These are phyloP conservation scores for Nicotiana benthamiana DNA, from an alignment of 257 asterid genomes.

Conservation along the genomic window DNA sequence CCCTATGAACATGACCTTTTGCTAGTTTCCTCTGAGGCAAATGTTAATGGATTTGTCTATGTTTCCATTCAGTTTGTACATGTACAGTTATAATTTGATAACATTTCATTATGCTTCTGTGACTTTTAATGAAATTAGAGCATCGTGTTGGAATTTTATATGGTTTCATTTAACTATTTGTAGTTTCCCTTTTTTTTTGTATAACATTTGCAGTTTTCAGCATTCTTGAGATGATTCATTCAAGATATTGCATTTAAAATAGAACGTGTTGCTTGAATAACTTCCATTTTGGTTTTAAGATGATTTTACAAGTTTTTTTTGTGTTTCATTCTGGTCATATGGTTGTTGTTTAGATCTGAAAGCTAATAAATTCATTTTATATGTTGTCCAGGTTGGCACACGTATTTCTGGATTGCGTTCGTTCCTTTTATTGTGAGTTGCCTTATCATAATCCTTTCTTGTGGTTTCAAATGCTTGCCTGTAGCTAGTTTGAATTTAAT, in stretches of 20 bases:
- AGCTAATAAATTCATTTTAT: background rate
- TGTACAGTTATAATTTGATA: background rate
- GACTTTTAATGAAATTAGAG: background rate
- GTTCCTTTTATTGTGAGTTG: constrained; percentile 71
- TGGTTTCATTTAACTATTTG: background rate
- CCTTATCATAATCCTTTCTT: background rate
- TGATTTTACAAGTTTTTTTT: background rate
- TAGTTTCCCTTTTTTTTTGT: background rate
- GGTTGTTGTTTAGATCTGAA: background rate
- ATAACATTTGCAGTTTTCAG: background rate
- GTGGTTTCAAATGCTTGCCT: background rate
- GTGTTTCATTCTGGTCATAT: background rate
- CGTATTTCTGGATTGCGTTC: constrained; percentile 95
- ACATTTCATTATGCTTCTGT: background rate
- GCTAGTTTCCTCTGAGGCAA: background rate
- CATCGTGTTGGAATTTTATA: background rate
- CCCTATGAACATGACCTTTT: background rate
- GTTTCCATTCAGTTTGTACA: background rate
- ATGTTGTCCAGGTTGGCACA: constrained; percentile 81
- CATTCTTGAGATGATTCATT: background rate
- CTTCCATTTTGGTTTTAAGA: background rate
- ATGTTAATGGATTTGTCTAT: background rate
- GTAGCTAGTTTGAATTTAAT: background rate
- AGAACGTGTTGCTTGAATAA: background rate
- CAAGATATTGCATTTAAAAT: background rate